Base-by-base conservation (phyloP, 805 yeast genomes). In the Cyberlindnera subsufficiens region DNA sequence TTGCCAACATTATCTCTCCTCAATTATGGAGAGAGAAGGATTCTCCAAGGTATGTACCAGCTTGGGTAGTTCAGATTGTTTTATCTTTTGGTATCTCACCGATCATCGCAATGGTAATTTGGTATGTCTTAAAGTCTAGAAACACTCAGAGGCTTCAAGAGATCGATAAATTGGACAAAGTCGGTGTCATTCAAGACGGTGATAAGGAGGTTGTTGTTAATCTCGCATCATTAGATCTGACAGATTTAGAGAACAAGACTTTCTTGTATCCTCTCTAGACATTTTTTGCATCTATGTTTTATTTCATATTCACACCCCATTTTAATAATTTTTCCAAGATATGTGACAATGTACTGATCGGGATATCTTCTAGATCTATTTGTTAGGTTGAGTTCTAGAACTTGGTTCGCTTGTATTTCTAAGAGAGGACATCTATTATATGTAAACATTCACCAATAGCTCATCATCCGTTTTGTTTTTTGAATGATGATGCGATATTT, bases 41-140 rank as follows among this genome's bases (percentile, higher is more conserved):
- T 48, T 65, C 69, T 7, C 81, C 82, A 38, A 58, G 69, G 43
- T 72, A 65, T 50, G 46, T 56, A 14, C 65, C 69, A 2, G 72
- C 78, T 8, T 71, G 83, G 82, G 63, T 69, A 41, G 77, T 75
- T 10, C 82, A 77, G 52, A 73, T 77, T 39, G 77, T 75, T 10
- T 49, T 75, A n/a, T 67, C 77, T 9, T 77, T 74, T 54, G 58
- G 65, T 32, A 34, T 62, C 10, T 72, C 80, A 1, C 80, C 82
- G 4, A 37, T 63, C 3, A 29, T 73, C 15, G 64, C 73, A 5
- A 40, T 71, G 4, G 60, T 71, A 3, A 73, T 74, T 32, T 66
- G 76, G 64, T 65, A 44, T 44, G 65, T 78, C 32, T 58, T 79
- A 38, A 60, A 54, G 19, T 61, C 52, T 42, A 67, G 82, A 54